Evolutionary conservation across 2,329 filamentous ascomycete genomes (phyloP), one percentile per base, ranked within the genome.

Genomic region (Beauveria caledonica): DNA sequence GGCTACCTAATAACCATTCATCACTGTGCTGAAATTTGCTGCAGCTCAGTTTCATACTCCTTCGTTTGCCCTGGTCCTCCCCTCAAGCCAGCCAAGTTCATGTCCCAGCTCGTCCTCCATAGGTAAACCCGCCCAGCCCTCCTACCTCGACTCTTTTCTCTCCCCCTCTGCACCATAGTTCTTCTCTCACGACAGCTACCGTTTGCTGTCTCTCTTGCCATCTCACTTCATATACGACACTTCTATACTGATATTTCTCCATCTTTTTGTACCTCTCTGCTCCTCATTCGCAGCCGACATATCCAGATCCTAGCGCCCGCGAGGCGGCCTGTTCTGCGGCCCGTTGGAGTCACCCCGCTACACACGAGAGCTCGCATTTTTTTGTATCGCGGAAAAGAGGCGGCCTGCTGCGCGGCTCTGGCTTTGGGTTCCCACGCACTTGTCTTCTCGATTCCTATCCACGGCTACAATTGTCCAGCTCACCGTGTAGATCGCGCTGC

Each of bases 301-400:
- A 27, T 49, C 19, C 44, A 54, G 57, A 59, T 53, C 57, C 57
- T 45, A 59, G 57, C 57, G 57, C 49, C 10, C 11, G 33, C 46
- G 21, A 33, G 39, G 51, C 58, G 59, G 59, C 59, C 52, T 44
- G 46, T 61, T 56, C 59, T 61, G 59, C 59, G 59, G 36, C 59
- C 59, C 10, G 52, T 51, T 56, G 52, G 51, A 61, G 59, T 45
- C 50, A 59, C 49, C 53, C 59, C 48, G 36, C 52, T 52, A 50
- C 51, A 57, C 56, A 61, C 59, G 45, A 39, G 33, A 40, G 52
- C 44, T 50, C 52, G 23, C 45, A 42, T 17, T 25, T 42, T 36
- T 40, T 33, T 44, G 59, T 36, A 21, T 50, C 51, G 45, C 59
- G 39, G 52, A 21, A 33, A 45, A 52, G 15, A 36, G 17, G 39